Base-by-base conservation (phyloP, 805 yeast species). In the Torulaspora microellipsoides region DNA sequence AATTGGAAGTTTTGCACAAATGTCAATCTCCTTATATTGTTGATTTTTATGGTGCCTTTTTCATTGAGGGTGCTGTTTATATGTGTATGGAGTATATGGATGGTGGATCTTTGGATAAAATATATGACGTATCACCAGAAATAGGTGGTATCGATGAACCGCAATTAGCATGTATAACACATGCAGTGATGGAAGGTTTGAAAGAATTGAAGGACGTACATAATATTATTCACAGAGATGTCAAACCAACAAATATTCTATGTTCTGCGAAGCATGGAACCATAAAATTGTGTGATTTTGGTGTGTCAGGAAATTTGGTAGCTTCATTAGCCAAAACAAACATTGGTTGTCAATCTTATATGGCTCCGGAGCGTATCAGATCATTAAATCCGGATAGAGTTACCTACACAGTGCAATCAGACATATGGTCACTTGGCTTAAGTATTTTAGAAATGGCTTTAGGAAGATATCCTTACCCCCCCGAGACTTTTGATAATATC, bases 21-120 rank as follows among this genome's bases (percentile, higher is more conserved):
- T 93, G 98, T 68, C 78, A 78, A 52, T 83, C 95, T 12, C 95
- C 93, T 2, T 87, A 80, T 62, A 90, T 93, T 60, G 96, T 93
- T 32, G 97, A 91, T 57, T 93, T 93, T 57, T 93, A 86, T 60
- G 99, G 99, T 34, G 99, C 99, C 1, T 91, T 91, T 60, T 93
- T 91, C 60, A 88, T 88, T 27, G 99, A 93, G 66, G 96, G 97
- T 36, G 96, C 97, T 0, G 99, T 91, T 23, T 93, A 90, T 67
- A 88, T 91, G 87, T 93, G 98, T 68, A 91, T 91, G 77, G 99
- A 91, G 67, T 87, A 81, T 64, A 91, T 91, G 99, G 95, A 88
- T 64, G 97, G 96, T 37, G 96, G 96, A 0, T 87, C 96, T 0
- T 68, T 91, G 46, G 96, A 91, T 66, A 86, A 85, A 59, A 73